phyloP scores from a whole-genome alignment of 306 rosid genomes.

The Canavalia gladiata region DNA sequence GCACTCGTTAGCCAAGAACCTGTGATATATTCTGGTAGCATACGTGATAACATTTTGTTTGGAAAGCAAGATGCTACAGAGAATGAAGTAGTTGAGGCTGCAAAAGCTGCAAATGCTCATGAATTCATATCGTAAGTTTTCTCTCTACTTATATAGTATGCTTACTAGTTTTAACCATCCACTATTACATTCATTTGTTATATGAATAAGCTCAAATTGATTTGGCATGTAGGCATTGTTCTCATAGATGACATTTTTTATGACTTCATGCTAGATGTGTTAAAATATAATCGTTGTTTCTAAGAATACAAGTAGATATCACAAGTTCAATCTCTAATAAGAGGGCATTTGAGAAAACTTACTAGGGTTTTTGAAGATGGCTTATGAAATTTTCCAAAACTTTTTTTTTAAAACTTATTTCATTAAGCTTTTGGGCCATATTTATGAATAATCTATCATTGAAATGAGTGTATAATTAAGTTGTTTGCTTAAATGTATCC shows the following conservation, averaged over 20 bases:
- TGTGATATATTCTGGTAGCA: conserved; percentile 76
- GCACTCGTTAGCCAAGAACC: conserved; percentile 98
- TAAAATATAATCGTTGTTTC: background rate
- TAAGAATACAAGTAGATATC: background rate
- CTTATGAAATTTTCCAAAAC: background rate
- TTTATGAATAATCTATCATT: background rate
- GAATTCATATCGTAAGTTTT: conserved; percentile 89
- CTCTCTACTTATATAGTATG: background rate
- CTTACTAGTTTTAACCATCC: conserved; percentile 8
- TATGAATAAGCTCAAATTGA: background rate
- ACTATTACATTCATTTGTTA: background rate
- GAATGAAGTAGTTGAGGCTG: conserved; percentile 82
- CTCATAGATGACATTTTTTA: background rate
- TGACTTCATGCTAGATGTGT: conserved; percentile 2
- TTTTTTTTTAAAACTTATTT: background rate
- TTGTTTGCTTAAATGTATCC: too few relatives aligned
- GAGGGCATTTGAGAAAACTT: background rate
- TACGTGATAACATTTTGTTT: conserved; percentile 77
- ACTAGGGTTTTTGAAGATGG: background rate
- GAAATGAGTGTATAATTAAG: too few relatives aligned
- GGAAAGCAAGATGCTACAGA: conserved; percentile 85
- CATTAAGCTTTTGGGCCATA: background rate
- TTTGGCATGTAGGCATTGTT: conserved; percentile 10
- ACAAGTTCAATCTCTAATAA: background rate
- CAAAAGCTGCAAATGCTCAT: conserved; percentile 87